Evolutionary conservation across 805 yeast genomes (phyloP).

Genomic region (Ogataea henricii): DNA sequence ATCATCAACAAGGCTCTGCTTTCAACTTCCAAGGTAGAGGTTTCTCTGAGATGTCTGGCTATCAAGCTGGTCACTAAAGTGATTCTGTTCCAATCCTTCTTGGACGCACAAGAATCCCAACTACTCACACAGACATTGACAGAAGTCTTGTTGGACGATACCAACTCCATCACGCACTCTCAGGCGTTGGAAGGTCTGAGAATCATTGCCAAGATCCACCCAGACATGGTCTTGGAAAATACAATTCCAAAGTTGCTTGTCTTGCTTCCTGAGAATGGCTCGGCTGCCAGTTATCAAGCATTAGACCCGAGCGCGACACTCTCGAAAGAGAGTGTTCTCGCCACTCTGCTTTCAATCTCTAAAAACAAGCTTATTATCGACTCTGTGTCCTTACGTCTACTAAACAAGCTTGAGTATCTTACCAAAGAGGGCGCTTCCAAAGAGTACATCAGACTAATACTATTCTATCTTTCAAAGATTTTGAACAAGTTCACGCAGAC

Average conservation of each 20-base stretch:
- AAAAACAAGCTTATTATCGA: conserved; percentile 47
- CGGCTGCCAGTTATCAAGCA: conserved; percentile 2
- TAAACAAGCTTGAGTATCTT: conserved; percentile 39
- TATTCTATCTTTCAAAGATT: conserved; percentile 23
- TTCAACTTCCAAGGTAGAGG: conserved; percentile 66
- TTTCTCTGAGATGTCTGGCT: conserved; percentile 66
- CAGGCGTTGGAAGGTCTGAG: conserved; percentile 60
- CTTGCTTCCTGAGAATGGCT: conserved; percentile 46
- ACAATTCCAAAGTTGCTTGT: conserved; percentile 55
- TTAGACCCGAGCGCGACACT: conserved; percentile 1
- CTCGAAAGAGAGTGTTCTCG: conserved; percentile 37
- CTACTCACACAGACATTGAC: conserved; percentile 65
- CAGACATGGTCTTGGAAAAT: conserved; percentile 47
- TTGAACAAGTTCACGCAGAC: conserved; percentile 16
- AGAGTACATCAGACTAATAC: conserved; percentile 29
- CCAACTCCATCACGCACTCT: conserved; percentile 51
- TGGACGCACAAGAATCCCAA: conserved; percentile 56
- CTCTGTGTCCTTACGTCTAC: conserved; percentile 43
- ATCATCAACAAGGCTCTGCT: conserved; percentile 69
- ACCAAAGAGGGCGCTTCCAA: conserved; percentile 14
- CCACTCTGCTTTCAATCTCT: conserved; percentile 40
- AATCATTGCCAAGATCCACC: conserved; percentile 41
- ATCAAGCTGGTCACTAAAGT: conserved; percentile 64
- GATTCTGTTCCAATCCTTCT: conserved; percentile 48
- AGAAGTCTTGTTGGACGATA: conserved; percentile 57